These are phyloP conservation scores for Hansenula lynferdii DNA, from an alignment of 1,139 yeast genomes.

Conservation along the genomic window DNA sequence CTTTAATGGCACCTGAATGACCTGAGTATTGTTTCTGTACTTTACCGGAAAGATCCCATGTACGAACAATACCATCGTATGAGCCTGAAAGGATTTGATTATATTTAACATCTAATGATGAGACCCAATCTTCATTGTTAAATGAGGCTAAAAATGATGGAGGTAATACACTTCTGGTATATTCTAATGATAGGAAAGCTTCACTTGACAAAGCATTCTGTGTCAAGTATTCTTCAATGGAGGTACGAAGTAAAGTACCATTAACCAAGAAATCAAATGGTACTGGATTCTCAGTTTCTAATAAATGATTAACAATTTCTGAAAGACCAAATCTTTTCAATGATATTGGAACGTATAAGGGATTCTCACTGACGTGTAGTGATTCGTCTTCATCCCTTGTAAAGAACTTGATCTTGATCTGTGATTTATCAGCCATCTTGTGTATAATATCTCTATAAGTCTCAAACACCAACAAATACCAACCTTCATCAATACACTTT, in stretches of 20 bases:
- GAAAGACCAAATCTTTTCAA: constrained; percentile 89
- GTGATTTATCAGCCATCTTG: constrained; percentile 33
- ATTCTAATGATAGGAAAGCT: constrained; percentile 74
- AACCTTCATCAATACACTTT: too few relatives aligned
- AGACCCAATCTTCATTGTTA: constrained; percentile 94
- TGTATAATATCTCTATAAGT: too few relatives aligned
- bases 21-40: constrained; percentile 81
- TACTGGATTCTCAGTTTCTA: constrained; percentile 53
- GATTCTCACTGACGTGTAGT: constrained; percentile 72
- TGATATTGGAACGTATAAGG: constrained; percentile 80
- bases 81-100: constrained; percentile 78
- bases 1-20: constrained; percentile 80
- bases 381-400: constrained; percentile 81
- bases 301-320: constrained; percentile 88
- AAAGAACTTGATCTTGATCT: constrained; percentile 74
- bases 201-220: constrained; percentile 80
- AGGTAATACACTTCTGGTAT: constrained; percentile 88
- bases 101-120: constrained; percentile 47
- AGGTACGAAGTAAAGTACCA: constrained; percentile 71
- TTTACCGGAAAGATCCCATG: constrained; percentile 82
- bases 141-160: constrained; percentile 88
- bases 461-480: too few relatives aligned
- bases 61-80: constrained; percentile 90
- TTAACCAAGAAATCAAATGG: constrained; percentile 93
- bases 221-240: constrained; percentile 74